phyloP scores from a whole-genome alignment of 805 yeast genomes.

The Candida pseudoglaebosa region DNA sequence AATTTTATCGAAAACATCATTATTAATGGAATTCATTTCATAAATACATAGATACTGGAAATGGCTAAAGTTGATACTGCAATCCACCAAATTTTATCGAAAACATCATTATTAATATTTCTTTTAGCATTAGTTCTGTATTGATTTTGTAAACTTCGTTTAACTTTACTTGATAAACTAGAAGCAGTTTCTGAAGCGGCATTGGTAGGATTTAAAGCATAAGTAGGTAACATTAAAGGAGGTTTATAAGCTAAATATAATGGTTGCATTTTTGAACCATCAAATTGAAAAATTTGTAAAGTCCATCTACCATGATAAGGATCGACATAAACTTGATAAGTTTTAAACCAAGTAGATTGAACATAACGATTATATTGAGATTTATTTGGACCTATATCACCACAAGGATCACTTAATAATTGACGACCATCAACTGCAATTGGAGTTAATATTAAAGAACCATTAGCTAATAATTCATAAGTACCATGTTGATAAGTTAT shows the following conservation, averaged over 20 bases:
- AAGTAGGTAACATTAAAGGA: slow-evolving; percentile 93
- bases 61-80: slow-evolving; percentile 44
- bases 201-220: slow-evolving; percentile 82
- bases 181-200: slow-evolving; percentile 31
- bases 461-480: slow-evolving; percentile 59
- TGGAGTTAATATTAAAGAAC: slow-evolving; percentile 68
- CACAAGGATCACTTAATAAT: slow-evolving; percentile 82
- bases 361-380: slow-evolving; percentile 70
- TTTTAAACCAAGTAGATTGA: slow-evolving; percentile 58
- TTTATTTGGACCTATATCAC: slow-evolving; percentile 31
- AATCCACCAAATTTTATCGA: slow-evolving; percentile 54
- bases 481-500: slow-evolving; percentile 87
- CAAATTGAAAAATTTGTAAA: slow-evolving; percentile 69
- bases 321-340: slow-evolving; percentile 61
- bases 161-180: slow-evolving; percentile 44
- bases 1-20: slow-evolving; percentile 20
- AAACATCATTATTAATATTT: slow-evolving; percentile 28
- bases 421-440: slow-evolving; percentile 90
- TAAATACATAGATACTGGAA: slow-evolving; percentile 33
- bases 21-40: slow-evolving; percentile 14
- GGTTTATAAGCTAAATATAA: slow-evolving; percentile 89
- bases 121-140: slow-evolving; percentile 71
- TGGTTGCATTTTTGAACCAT: slow-evolving; percentile 81
- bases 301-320: slow-evolving; percentile 80
- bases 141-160: slow-evolving; percentile 75